Conservation (phyloP, 1,284 basidiomycete species). For the Cerrena zonata region DNA sequence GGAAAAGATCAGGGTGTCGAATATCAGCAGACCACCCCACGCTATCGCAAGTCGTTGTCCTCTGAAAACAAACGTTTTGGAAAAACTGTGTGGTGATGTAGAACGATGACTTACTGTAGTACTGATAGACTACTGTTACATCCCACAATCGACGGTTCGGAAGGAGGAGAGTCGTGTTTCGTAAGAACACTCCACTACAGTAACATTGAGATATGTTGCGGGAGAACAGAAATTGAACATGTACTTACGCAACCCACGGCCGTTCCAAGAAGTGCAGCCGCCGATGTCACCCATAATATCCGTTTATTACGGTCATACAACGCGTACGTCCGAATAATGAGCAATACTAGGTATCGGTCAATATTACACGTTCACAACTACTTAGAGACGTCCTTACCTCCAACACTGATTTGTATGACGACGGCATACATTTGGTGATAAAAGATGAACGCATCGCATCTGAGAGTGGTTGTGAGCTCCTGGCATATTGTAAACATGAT, state of each 20-base stretch:
- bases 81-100: too few relatives aligned
- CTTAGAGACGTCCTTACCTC: constrained; percentile 23
- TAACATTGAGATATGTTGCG: neutral
- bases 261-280: constrained; percentile 19
- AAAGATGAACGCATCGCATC: constrained; percentile 7
- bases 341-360: constrained; percentile 26
- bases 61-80: neutral
- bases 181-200: neutral
- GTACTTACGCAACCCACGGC: constrained; percentile 22
- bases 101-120: constrained; percentile 9
- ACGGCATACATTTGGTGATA: constrained; percentile 30
- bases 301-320: constrained; percentile 33
- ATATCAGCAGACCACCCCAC: constrained; percentile 14
- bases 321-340: constrained; percentile 39
- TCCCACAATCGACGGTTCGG: neutral
- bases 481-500: neutral
- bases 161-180: neutral
- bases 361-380: neutral
- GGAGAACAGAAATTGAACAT: neutral
- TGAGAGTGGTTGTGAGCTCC: neutral
- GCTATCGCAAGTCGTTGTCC: constrained; percentile 8
- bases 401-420: constrained; percentile 31
- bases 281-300: constrained; percentile 25
- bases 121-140: constrained; percentile 2
- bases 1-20: constrained; percentile 16